Base-by-base conservation (phyloP, 2,329 filamentous ascomycete species). In the Aspergillus pseudonomiae region DNA sequence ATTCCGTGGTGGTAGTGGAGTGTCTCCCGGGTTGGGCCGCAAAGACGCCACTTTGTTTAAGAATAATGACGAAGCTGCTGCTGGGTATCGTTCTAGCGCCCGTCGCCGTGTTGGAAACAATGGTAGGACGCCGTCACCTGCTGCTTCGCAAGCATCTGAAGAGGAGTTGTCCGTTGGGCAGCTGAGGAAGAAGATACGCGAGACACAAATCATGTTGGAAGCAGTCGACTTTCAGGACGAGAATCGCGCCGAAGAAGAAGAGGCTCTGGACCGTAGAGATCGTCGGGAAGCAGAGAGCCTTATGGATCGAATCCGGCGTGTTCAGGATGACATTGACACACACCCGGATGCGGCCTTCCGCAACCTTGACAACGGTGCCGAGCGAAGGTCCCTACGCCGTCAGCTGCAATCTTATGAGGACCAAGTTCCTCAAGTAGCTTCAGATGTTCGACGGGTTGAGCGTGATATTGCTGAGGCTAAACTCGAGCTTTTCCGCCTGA, bases 31-130 rank as follows among this genome's bases (percentile, higher is more conserved):
- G 52, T 81, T 81, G 52, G 86, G 86, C 43, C 91, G 94, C 56
- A 98, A 98, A 77, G 95, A 99, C 80, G 95, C 91, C 3, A 99
- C 95, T 0, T 91, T 98, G 3, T 99, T 94, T 80, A 94, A 96
- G 75, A 97, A 98, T 75, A 95, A 98, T 69, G 93, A 97, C 71
- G 67, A 70, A 19, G 93, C 97, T 70, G 91, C 93, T 64, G 87
- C 96, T 71, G 93, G 93, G 6, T 99, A 99, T 75, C 91, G 90
- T 70, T 98, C 95, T 14, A 97, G 94, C 77, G 95, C 95, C 60
- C 92, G 95, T 67, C 92, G 94, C 67, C 89, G 95, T 68, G 81
- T 96, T 61, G 92, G 91, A 46, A 84, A 84, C 57, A 89, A 87
- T 64, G 83, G 82, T 36, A 83, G 86, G 48, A 95, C 93, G 10